Evolutionary conservation across 108 stramenopile genomes (phyloP).

Genomic region (Nitzschia sp.): DNA sequence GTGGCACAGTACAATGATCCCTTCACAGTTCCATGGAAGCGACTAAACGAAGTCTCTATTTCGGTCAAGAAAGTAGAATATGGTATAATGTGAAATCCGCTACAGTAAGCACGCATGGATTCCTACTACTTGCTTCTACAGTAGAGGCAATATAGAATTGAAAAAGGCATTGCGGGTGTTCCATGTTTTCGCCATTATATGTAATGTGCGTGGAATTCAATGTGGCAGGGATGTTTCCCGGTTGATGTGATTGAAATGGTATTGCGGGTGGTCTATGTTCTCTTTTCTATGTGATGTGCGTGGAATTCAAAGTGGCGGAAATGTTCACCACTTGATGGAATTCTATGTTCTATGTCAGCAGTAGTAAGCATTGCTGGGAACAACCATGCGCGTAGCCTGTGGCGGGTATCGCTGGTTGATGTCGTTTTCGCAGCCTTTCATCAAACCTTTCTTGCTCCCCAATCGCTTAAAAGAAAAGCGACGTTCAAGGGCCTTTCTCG

Average conservation of each 20-base stretch:
- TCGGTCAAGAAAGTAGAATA: not conserved
- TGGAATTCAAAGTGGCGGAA: too few relatives aligned
- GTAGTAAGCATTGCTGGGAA: not conserved
- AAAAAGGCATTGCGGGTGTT: not conserved
- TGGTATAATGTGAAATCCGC: not conserved
- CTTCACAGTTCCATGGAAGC: slow-evolving; percentile 93
- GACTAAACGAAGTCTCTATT: slow-evolving; percentile 89
- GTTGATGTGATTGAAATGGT: too few relatives aligned
- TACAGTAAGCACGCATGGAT: too few relatives aligned
- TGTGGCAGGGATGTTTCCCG: too few relatives aligned
- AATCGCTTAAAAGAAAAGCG: not conserved
- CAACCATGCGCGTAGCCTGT: not conserved
- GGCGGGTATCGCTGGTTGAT: not conserved
- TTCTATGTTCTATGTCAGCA: slow-evolving; percentile 3
- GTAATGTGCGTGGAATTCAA: too few relatives aligned
- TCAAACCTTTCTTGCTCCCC: not conserved
- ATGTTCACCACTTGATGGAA: too few relatives aligned
- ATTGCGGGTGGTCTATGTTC: too few relatives aligned
- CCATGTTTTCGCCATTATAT: too few relatives aligned
- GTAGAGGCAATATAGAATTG: not conserved
- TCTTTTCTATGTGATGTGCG: too few relatives aligned
- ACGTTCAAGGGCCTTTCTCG: not conserved
- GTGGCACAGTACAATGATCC: slow-evolving; percentile 95
- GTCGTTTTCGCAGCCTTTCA: not conserved
- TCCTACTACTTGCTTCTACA: too few relatives aligned